Percentiles rank a stretch among this genome's conserved stretches.
These are phyloP conservation scores for Mitragyna speciosa DNA, from an alignment of 257 asterid genomes.

Conservation along the genomic window DNA sequence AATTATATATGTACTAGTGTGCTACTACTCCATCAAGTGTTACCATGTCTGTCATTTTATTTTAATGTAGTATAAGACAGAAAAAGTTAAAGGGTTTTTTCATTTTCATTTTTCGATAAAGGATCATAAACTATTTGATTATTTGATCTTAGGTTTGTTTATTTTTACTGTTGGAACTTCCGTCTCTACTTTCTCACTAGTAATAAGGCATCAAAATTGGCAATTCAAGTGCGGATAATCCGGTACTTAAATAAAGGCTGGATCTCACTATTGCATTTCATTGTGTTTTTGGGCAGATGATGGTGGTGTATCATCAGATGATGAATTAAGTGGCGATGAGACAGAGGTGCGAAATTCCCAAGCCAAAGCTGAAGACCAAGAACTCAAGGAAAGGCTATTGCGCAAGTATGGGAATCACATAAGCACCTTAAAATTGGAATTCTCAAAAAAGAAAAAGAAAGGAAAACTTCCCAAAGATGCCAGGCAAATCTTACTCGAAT, in stretches of 20 bases:
- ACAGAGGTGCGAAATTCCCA: slow-evolving; percentile 38
- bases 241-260: not conserved
- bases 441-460: slow-evolving; percentile 86
- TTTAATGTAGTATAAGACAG: no score
- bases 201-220: not conserved
- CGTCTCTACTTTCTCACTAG: no score
- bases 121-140: no score
- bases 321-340: slow-evolving; percentile 69
- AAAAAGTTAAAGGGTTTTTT: no score
- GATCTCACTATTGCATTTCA: not conserved
- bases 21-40: no score
- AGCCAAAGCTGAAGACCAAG: slow-evolving; percentile 53
- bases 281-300: slow-evolving; percentile 37
- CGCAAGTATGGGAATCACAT: slow-evolving; percentile 65
- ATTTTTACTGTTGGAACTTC: no score
- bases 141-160: no score
- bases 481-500: slow-evolving; percentile 55
- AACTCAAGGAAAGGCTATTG: slow-evolving; percentile 62
- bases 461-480: slow-evolving; percentile 84
- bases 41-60: no score
- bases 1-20: no score
- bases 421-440: slow-evolving; percentile 54
- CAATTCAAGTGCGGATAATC: not conserved
- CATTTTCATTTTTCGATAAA: no score
- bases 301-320: slow-evolving; percentile 61